Evolutionary conservation across 306 rosid species (phyloP), one percentile per base, ranked within the genome.

Genomic region (Lotus japonicus): DNA sequence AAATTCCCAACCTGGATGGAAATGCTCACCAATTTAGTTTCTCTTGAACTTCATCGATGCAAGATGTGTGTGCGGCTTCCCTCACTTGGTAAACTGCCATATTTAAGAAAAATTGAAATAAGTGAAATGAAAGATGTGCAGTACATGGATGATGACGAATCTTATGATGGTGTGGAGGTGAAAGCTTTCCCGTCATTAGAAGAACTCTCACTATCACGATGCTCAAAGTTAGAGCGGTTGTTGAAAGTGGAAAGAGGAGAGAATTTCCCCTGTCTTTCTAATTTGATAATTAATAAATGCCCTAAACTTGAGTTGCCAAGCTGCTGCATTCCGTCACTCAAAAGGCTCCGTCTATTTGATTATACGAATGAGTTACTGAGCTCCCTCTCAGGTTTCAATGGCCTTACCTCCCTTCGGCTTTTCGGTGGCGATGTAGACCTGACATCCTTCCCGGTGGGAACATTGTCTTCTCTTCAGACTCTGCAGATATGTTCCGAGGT

Each of bases 291-390:
- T 31, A 5, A 0, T 0, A 0, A 0, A 1, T 55, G 73, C 44
- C 12, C 31, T 26, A 26, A 54, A 21, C 55, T 68, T 54, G 11
- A 5, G 21, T 28, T 53, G 15, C 73, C 73, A 23, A n/a, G n/a
- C n/a, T n/a, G n/a, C n/a, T 42, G 36, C 36, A 31, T 68, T 56
- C 65, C 56, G 0, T 43, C 12, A 26, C 3, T 56, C 6, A 68
- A 23, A 41, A 0, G 0, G 4, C 64, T 68, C 11, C 0, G 0
- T 2, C 13, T 39, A 16, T 0, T 0, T 1, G 39, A 0, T n/a
- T 13, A 54, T 28, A 69, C 7, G 45, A 23, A 43, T 56, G 64
- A 13, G 65, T 56, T 56, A 10, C 6, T 69, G 9, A 43, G 33
- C 31, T 26, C 65, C 43, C 26, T 69, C 31, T 14, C 56, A 10